Evolutionary conservation across 192 early-diverging fungal genomes (phyloP).

Genomic region (Allomyces arbusculus): DNA sequence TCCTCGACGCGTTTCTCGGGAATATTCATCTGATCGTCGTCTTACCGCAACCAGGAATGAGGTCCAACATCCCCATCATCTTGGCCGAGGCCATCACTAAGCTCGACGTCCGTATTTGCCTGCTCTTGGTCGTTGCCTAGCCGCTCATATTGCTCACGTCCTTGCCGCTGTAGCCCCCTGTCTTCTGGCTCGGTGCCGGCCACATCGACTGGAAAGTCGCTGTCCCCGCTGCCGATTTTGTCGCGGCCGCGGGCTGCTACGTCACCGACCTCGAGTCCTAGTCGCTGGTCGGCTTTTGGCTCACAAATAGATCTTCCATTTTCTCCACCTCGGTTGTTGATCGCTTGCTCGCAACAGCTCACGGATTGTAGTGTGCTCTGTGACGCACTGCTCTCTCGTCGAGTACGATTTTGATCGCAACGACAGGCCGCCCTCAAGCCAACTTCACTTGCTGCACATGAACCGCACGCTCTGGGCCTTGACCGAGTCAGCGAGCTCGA

Average conservation of each 20-base stretch:
- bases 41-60: slow-evolving; percentile 20
- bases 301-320: too few relatives aligned
- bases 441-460: too few relatives aligned
- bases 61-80: slow-evolving; percentile 34
- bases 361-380: too few relatives aligned
- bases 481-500: too few relatives aligned
- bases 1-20: neutral
- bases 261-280: neutral
- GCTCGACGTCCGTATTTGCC: slow-evolving; percentile 21
- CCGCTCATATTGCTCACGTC: neutral
- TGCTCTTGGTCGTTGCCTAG: neutral
- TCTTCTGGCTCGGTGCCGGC: slow-evolving; percentile 61
- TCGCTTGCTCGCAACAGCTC: too few relatives aligned
- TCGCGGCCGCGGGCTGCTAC: slow-evolving; percentile 14
- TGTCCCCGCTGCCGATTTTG: slow-evolving; percentile 36
- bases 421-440: too few relatives aligned
- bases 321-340: too few relatives aligned
- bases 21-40: too few relatives aligned
- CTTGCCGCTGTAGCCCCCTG: slow-evolving; percentile 17
- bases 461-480: too few relatives aligned
- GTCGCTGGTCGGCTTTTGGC: too few relatives aligned
- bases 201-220: slow-evolving; percentile 73
- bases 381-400: too few relatives aligned
- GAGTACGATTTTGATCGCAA: too few relatives aligned
- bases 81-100: slow-evolving; percentile 35